Evolutionary conservation across 2,329 filamentous ascomycete genomes (phyloP).

Genomic region (Purpureocillium lavendulum): DNA sequence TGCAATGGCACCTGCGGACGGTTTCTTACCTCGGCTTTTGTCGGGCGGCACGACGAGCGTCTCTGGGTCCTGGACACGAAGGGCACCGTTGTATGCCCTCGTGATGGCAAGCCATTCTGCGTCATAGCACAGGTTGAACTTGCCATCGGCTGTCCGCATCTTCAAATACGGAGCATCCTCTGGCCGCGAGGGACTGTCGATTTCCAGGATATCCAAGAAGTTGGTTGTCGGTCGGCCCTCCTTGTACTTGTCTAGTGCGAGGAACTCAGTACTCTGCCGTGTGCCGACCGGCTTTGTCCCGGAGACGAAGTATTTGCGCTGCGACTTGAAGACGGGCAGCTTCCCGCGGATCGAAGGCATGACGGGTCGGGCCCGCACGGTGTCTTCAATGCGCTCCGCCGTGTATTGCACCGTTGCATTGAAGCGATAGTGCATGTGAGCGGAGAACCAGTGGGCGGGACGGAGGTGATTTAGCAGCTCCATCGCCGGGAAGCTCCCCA

Average conservation of each 20-base stretch:
- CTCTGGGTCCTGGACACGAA: slow-evolving; percentile 59
- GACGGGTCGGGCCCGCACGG: slow-evolving; percentile 32
- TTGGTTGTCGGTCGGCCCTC: too few species aligned
- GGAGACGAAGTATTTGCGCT: too few species aligned
- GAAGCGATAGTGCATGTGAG: slow-evolving; percentile 87
- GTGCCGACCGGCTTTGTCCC: too few species aligned
- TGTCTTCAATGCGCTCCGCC: slow-evolving; percentile 18
- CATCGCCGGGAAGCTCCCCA: slow-evolving; percentile 74
- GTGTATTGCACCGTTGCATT: slow-evolving; percentile 53
- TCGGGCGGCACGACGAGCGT: slow-evolving; percentile 59
- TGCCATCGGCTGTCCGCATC: too few species aligned
- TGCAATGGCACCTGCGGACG: too few species aligned
- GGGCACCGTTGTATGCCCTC: slow-evolving; percentile 62
- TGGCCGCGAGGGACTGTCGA: slow-evolving; percentile 56
- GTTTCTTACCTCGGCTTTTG: slow-evolving; percentile 43
- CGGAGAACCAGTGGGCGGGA: slow-evolving; percentile 85
- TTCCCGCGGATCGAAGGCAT: slow-evolving; percentile 52
- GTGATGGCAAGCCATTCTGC: slow-evolving; percentile 93
- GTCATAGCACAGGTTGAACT: slow-evolving; percentile 50
- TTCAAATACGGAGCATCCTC: background rate
- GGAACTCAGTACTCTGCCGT: slow-evolving; percentile 74
- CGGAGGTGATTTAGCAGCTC: slow-evolving; percentile 76
- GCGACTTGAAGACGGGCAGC: too few species aligned
- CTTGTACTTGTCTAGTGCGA: slow-evolving; percentile 70
- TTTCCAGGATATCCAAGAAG: too few species aligned